These are phyloP conservation scores for Polychytrium aggregatum DNA, from an alignment of 192 early-diverging fungal genomes.

Conservation along the genomic window DNA sequence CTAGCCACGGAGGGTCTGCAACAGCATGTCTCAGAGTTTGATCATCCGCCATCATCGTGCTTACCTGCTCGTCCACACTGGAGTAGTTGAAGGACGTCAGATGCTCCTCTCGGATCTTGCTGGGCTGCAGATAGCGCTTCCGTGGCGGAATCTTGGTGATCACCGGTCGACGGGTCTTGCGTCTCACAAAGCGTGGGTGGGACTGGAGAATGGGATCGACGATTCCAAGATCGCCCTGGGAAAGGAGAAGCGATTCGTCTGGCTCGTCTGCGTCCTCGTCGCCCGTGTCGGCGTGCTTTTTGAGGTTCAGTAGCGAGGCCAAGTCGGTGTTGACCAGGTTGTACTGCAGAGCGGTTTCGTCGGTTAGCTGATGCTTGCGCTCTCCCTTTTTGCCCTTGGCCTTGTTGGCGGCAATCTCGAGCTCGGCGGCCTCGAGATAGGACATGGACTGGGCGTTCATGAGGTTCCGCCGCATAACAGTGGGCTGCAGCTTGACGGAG, in stretches of 20 bases:
- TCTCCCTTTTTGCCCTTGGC: not conserved
- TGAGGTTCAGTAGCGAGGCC: too few relatives aligned
- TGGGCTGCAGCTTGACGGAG: conserved; percentile 11
- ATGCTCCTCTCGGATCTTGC: conserved; percentile 12
- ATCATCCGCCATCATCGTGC: not conserved
- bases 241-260: not conserved
- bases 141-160: conserved; percentile 2
- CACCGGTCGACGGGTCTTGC: not conserved
- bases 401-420: not conserved
- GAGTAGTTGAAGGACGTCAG: conserved; percentile 20
- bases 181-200: conserved; percentile 11
- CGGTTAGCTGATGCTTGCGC: not conserved
- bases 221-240: conserved; percentile 12
- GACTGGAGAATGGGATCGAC: conserved; percentile 28
- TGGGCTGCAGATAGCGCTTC: conserved; percentile 13
- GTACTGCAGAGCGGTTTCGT: conserved; percentile 1
- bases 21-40: conserved; percentile 1
- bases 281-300: not conserved
- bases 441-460: conserved; percentile 6
- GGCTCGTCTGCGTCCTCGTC: conserved; percentile 1
- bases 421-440: too few relatives aligned
- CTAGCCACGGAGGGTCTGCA: not conserved
- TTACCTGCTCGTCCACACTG: conserved; percentile 15
- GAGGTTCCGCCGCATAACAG: not conserved
- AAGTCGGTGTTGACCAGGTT: not conserved